A percentile compares a stretch with the other conserved stretches of the same genome.
These are phyloP conservation scores for Botrytis squamosa DNA, from an alignment of 2,329 filamentous ascomycete species.

Conservation along the genomic window DNA sequence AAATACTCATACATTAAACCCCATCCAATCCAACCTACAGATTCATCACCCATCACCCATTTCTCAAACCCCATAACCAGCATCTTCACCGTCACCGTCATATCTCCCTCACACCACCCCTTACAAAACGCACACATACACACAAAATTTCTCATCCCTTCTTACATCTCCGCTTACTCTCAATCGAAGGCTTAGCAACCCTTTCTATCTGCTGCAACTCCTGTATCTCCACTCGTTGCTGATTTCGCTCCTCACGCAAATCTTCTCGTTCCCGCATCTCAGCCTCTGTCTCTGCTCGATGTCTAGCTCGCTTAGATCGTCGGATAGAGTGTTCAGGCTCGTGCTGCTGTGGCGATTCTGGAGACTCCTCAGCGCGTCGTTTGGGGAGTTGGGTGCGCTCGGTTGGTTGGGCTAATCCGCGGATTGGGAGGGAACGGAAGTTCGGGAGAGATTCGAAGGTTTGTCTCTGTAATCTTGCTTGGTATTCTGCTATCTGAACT, in stretches of 20 bases:
- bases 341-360: too few relatives aligned
- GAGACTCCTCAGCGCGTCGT: neutral
- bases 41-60: neutral
- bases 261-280: neutral
- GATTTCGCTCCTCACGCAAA: neutral
- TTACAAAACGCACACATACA: too few relatives aligned
- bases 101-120: neutral
- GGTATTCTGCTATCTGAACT: neutral
- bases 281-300: neutral
- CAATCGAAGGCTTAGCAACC: neutral
- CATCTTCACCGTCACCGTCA: neutral
- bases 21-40: neutral
- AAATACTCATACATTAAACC: neutral
- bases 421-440: neutral
- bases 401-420: neutral
- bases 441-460: neutral
- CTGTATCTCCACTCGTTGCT: neutral
- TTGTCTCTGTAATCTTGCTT: neutral
- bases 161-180: neutral
- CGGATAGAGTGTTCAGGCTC: neutral
- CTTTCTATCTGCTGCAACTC: neutral
- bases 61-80: neutral
- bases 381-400: accelerated
- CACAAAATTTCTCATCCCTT: neutral
- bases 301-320: neutral